Evolutionary conservation across 108 stramenopile genomes (phyloP).

Genomic region (Discostella stelligeroides): DNA sequence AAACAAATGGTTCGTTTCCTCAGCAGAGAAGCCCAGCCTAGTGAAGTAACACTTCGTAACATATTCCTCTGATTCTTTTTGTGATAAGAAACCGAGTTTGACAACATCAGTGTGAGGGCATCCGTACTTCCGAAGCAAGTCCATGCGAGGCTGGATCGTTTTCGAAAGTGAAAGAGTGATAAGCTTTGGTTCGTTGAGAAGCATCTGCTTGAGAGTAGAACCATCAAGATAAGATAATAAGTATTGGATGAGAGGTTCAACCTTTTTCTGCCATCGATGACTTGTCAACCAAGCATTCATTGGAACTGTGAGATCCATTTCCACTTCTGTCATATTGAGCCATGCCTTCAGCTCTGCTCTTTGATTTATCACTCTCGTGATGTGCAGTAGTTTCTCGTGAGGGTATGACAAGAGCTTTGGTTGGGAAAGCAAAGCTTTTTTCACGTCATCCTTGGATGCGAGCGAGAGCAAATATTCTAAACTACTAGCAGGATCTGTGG

Average conservation of each 20-base stretch:
- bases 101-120: constrained; percentile 19
- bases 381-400: neutral
- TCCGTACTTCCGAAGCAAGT: constrained; percentile 13
- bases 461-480: neutral
- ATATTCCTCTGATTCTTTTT: constrained; percentile 22
- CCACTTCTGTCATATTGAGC: constrained; percentile 28
- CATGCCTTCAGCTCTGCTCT: constrained; percentile 14
- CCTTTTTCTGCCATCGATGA: neutral
- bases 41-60: constrained; percentile 7
- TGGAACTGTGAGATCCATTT: constrained; percentile 23
- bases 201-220: constrained; percentile 20
- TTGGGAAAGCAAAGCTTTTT: constrained; percentile 3
- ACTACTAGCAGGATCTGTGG: neutral
- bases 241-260: constrained; percentile 15
- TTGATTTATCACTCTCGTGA: constrained; percentile 9
- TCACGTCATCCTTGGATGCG: neutral
- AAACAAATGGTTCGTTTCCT: constrained; percentile 22
- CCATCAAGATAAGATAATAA: constrained; percentile 6
- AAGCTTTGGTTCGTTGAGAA: constrained; percentile 26
- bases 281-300: constrained; percentile 19
- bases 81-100: constrained; percentile 12
- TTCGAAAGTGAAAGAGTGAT: constrained; percentile 20
- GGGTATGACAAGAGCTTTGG: constrained; percentile 11
- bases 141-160: constrained; percentile 21
- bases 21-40: constrained; percentile 18